phyloP scores from a whole-genome alignment of 805 yeast species.

The Sungouiozyma intestinalis region DNA sequence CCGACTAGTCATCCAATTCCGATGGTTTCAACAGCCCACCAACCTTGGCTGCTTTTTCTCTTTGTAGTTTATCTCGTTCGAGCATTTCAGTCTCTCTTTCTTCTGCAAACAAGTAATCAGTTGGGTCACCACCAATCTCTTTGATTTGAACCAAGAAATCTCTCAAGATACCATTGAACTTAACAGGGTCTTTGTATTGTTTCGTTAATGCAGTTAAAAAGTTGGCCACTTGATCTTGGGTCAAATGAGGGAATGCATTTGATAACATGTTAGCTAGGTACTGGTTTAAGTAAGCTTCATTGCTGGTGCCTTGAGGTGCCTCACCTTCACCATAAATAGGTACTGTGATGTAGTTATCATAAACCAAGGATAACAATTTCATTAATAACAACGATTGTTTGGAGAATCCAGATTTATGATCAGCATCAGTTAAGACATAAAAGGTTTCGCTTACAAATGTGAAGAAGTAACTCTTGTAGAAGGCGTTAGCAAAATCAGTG shows the following conservation, averaged over 20 bases:
- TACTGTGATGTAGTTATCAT: conserved; percentile 58
- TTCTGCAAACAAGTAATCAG: conserved; percentile 89
- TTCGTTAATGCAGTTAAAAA: conserved; percentile 70
- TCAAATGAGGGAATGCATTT: conserved; percentile 87
- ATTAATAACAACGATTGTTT: conserved; percentile 79
- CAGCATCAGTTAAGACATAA: conserved; percentile 89
- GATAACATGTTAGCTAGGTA: conserved; percentile 73
- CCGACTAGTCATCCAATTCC: conserved; percentile 69
- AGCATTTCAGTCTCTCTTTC: conserved; percentile 70
- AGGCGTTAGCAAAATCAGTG: conserved; percentile 67
- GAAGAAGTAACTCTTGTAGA: conserved; percentile 81
- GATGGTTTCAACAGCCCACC: conserved; percentile 94
- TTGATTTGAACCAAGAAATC: conserved; percentile 95
- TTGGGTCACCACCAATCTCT: conserved; percentile 90
- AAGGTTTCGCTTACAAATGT: conserved; percentile 86
- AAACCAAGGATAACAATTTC: conserved; percentile 72
- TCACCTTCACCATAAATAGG: conserved; percentile 75
- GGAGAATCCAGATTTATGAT: conserved; percentile 93
- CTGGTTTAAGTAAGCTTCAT: conserved; percentile 66
- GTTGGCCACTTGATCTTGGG: conserved; percentile 67
- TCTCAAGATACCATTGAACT: conserved; percentile 76
- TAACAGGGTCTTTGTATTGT: conserved; percentile 60
- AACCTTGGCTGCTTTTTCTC: conserved; percentile 72
- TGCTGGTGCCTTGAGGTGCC: conserved; percentile 79
- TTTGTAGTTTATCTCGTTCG: conserved; percentile 60